Conservation (phyloP, 148 eudicot genomes). For the Oxyria digyna region DNA sequence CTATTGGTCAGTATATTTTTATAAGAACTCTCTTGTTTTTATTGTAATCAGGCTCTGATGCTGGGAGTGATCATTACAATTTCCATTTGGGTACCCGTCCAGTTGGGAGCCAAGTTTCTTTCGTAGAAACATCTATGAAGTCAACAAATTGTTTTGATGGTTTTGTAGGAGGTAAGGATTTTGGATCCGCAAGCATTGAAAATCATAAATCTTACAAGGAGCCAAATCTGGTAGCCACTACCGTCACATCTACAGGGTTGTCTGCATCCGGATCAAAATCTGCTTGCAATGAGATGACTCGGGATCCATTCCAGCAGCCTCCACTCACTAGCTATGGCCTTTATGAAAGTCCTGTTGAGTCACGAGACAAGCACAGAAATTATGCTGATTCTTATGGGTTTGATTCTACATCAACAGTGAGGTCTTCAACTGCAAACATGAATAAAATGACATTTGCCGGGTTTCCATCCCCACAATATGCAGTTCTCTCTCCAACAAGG, state of each 20-base stretch:
- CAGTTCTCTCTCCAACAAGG: constrained; percentile 16
- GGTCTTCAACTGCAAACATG: constrained; percentile 30
- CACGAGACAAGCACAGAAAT: constrained; percentile 25
- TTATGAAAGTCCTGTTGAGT: constrained; percentile 8
- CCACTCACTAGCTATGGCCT: background rate
- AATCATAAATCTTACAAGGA: constrained; percentile 22
- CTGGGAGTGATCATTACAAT: background rate
- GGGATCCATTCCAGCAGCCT: constrained; percentile 21
- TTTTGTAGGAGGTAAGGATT: constrained; percentile 24
- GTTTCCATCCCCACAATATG: constrained; percentile 11
- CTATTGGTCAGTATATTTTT: background rate
- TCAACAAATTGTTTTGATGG: constrained; percentile 20
- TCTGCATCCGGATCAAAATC: constrained; percentile 15
- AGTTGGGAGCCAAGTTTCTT: constrained; percentile 14
- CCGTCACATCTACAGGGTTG: constrained; percentile 18
- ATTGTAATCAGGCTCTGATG: background rate
- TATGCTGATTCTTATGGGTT: constrained; percentile 23
- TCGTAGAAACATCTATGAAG: constrained; percentile 16
- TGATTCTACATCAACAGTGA: constrained; percentile 25
- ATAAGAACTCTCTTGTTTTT: background rate
- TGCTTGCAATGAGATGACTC: constrained; percentile 19
- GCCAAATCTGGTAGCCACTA: constrained; percentile 17
- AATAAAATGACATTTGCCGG: constrained; percentile 27
- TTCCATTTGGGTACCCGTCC: background rate
- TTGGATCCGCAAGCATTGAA: constrained; percentile 17